Base-by-base conservation (phyloP, 2,329 filamentous ascomycete species). In the Diplodia corticola region DNA sequence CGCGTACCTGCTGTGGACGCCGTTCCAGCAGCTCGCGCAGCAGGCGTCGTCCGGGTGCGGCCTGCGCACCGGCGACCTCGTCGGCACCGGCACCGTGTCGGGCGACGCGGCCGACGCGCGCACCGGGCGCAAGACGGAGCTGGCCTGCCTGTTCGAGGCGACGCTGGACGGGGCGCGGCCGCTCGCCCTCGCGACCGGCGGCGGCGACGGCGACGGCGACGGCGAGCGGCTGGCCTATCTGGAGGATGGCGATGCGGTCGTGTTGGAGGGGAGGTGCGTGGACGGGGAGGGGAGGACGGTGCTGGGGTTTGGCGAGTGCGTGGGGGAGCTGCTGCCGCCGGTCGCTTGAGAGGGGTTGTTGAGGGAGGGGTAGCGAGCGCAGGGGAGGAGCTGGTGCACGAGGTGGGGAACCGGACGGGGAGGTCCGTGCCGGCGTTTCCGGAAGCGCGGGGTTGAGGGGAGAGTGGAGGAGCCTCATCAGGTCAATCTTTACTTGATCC, bases 81-180 rank as follows among this genome's bases (percentile, higher is more conserved):
- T 82, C 3, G 80, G 78, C 0, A 79, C 76, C n/a, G 80, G 80
- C 12, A 82, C 80, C 0, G 79, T 82, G 17, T 79, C 77, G 6
- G 80, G 79, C 5, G 70, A 74, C 40, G 74, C 73, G 7, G 70
- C 78, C 26, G 68, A 71, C 37, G 15, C 5, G 76, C 79, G 68
- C 72, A 79, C 5, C 46, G 37, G 80, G 79, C 13, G 13, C 26
- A 12, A 64, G 53, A 48, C 30, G 44, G 60, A 64, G 22, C 33
- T 64, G 48, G 60, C 48, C 3, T 82, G 80, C 71, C 68, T 81
- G 61, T 76, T 81, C 51, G 80, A 82, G 66, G 68, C 75, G 40
- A 75, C 79, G 1, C 71, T 76, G 71, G 78, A 78, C 22, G 77
- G 78, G 10, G 75, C 73, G 37, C 64, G 60, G 49, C 67, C 72